Percentiles rank a stretch among this genome's conserved stretches.
Evolutionary conservation across 345 rosid genomes (phyloP).

Genomic region (Raphanus sativus): DNA sequence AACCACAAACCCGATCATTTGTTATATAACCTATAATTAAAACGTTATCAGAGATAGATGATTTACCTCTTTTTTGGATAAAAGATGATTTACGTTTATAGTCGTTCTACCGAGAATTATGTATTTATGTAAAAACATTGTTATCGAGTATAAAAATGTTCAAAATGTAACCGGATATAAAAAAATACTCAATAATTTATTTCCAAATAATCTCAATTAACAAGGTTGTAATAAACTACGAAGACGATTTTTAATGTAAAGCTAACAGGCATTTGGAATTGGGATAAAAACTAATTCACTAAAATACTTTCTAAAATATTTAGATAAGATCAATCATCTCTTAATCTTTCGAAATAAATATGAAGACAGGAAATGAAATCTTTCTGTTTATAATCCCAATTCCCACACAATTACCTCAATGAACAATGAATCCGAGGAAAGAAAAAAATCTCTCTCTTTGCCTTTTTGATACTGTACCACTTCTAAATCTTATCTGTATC

Average conservation of each 20-base stretch:
- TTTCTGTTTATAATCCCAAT: background rate
- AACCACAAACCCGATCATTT: background rate
- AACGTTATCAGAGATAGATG: background rate
- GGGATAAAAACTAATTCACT: conserved; percentile 19
- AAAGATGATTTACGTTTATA: background rate
- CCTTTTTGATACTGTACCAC: background rate
- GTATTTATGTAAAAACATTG: background rate
- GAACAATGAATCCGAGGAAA: background rate
- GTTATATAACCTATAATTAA: background rate
- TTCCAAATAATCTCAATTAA: background rate
- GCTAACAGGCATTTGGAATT: conserved; percentile 16
- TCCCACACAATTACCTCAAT: conserved; percentile 8
- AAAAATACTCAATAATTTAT: background rate
- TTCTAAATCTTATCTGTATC: background rate
- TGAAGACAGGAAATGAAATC: background rate
- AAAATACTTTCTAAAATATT: background rate
- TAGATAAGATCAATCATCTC: conserved; percentile 32
- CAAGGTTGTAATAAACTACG: background rate
- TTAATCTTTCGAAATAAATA: conserved; percentile 2
- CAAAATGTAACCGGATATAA: background rate
- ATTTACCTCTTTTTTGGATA: background rate
- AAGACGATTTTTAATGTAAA: background rate
- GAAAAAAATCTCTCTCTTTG: background rate
- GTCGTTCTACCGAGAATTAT: background rate
- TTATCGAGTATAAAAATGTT: background rate